phyloP scores from a whole-genome alignment of 1,284 basidiomycete genomes.

The Amylostereum areolatum region DNA sequence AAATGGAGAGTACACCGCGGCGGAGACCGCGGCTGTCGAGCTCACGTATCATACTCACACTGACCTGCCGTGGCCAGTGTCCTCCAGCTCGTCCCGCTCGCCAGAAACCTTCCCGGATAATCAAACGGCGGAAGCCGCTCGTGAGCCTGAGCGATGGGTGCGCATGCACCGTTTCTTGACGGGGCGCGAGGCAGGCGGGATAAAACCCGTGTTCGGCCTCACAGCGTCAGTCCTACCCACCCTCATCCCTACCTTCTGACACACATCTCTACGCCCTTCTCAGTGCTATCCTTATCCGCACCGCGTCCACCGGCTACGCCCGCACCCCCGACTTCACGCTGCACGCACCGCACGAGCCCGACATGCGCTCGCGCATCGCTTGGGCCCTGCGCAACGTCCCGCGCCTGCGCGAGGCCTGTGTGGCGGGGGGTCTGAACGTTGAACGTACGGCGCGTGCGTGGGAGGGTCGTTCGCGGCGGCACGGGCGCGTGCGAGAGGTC shows the following conservation, averaged over 20 bases:
- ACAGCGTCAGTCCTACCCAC: constrained; percentile 55
- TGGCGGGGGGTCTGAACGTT: constrained; percentile 38
- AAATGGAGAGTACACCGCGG: constrained; percentile 10
- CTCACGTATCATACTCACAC: constrained; percentile 59
- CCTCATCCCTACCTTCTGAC: neutral
- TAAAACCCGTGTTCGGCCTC: constrained; percentile 79
- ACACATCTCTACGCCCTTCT: neutral
- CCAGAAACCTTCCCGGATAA: constrained; percentile 10
- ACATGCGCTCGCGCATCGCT: constrained; percentile 51
- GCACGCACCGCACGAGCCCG: constrained; percentile 47
- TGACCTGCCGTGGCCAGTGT: constrained; percentile 49
- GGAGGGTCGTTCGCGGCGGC: constrained; percentile 2
- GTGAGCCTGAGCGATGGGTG: constrained; percentile 22
- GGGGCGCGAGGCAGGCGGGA: constrained; percentile 71
- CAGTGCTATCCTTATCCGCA: constrained; percentile 68
- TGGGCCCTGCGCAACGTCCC: constrained; percentile 44
- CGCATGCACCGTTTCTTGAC: constrained; percentile 77
- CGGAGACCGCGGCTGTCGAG: constrained; percentile 48
- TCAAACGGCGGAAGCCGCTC: constrained; percentile 18
- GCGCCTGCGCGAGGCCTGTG: constrained; percentile 44
- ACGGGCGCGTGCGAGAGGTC: neutral
- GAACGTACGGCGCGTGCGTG: constrained; percentile 9
- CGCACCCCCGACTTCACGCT: constrained; percentile 60
- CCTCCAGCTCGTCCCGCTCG: constrained; percentile 1
- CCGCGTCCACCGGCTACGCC: constrained; percentile 62